Evolutionary conservation across 1,139 yeast species (phyloP).

Genomic region (Debaryomyces subglobosus): DNA sequence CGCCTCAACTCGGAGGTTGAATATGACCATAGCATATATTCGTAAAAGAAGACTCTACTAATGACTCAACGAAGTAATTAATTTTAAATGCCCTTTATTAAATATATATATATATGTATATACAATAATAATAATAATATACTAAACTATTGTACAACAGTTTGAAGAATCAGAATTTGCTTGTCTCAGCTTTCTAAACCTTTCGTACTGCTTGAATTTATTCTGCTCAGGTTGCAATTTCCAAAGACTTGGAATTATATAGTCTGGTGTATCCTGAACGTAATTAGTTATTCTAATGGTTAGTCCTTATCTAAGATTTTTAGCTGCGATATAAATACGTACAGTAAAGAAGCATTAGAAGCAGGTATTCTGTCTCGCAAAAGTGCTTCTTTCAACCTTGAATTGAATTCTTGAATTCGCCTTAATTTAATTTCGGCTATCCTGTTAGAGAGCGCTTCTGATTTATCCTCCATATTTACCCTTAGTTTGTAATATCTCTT

Average conservation of each 20-base stretch:
- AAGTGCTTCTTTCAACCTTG: conserved; percentile 55
- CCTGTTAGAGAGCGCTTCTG: conserved; percentile 29
- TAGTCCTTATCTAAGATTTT: conserved; percentile 11
- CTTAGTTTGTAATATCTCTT: not conserved
- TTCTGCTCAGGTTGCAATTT: conserved; percentile 50
- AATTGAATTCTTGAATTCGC: conserved; percentile 64
- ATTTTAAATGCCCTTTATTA: not conserved
- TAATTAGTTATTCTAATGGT: conserved; percentile 41
- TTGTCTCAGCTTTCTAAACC: conserved; percentile 18
- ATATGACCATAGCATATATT: not conserved
- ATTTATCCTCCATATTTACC: conserved; percentile 4
- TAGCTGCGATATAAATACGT: conserved; percentile 17
- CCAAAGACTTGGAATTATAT: conserved; percentile 56
- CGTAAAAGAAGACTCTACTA: not conserved
- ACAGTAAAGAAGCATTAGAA: conserved; percentile 61
- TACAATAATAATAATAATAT: not conserved
- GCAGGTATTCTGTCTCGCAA: conserved; percentile 66
- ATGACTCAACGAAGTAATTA: not conserved
- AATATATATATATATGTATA: not conserved
- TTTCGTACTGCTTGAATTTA: conserved; percentile 41
- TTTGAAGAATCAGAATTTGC: conserved; percentile 22
- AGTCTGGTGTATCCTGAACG: conserved; percentile 53
- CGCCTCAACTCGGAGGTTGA: conserved; percentile 43
- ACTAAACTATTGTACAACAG: conserved; percentile 50
- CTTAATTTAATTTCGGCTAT: conserved; percentile 56